Evolutionary conservation across 176 grass and related monocot genomes (phyloP), one percentile per base, ranked within the genome.

Genomic region (Tillandsia fasciculata): DNA sequence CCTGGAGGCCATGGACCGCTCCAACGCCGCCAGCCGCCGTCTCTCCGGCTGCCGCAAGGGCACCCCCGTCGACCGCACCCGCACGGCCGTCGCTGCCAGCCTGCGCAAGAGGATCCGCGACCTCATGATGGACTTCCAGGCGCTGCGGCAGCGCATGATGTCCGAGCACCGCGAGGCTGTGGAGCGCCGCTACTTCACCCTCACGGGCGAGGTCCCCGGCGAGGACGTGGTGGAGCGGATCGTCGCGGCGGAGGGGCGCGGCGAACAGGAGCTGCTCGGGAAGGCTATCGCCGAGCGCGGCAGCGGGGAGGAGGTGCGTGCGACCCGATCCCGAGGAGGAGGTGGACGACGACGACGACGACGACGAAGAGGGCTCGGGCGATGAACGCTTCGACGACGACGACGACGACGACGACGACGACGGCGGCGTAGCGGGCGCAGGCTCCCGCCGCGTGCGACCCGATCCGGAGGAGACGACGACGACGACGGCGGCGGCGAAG

Each of bases 111-210:
- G 86, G 80, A 76, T 99, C 77, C 86, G 85, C 59, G 94, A 90
- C 58, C 70, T 99, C 71, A 99, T 99, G 94, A 85, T 93, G 84
- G 89, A 99, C 64, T 93, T 99, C 83, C 94, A 99, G 86, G 79
- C 79, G 75, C 82, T 99, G 27, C 80, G 94, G 54, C 89, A 99
- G 84, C 82, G 78, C 71, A 90, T 85, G 67, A 90, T 99, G 89
- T 49, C 89, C 64, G 87, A 99, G 84, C 87, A 99, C 84, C 89
- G 90, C 74, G 94, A 99, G 69, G 85, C 84, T 7, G 84, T 93
- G 26, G 94, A 90, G 84, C 87, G 94, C 49, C 82, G 94, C 50
- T 92, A 92, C 82, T 96, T 86, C 81, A 87, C 91, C 13, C 75
- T 96, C 67, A 96, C 91, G 10, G 87, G 91, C 65, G 89, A 93